Percentiles rank a stretch among this genome's conserved stretches.
phyloP scores from a whole-genome alignment of 805 yeast species.

The Naumovozyma dairenensis region DNA sequence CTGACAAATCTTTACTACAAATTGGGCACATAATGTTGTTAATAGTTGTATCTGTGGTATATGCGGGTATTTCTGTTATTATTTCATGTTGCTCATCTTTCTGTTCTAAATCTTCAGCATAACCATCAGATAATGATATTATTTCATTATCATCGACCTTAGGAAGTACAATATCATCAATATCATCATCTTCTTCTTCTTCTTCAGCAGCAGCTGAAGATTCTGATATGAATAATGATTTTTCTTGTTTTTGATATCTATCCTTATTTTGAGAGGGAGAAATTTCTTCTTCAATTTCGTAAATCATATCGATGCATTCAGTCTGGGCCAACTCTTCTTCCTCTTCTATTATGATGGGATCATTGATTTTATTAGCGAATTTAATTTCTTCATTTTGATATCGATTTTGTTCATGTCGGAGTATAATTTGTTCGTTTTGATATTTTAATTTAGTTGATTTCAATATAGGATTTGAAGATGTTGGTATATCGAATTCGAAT shows the following conservation, averaged over 20 bases:
- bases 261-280: no score
- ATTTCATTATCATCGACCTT: slow-evolving; percentile 1
- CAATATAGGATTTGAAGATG: slow-evolving; percentile 9
- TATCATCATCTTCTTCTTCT: not conserved
- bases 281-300: slow-evolving; percentile 1
- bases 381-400: slow-evolving; percentile 8
- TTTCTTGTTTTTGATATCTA: no score
- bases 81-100: slow-evolving; percentile 5
- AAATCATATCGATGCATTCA: not conserved
- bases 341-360: slow-evolving; percentile 6
- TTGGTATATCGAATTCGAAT: slow-evolving; percentile 21
- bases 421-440: no score
- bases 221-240: no score
- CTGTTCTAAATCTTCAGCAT: not conserved
- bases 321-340: slow-evolving; percentile 1
- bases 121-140: not conserved
- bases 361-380: slow-evolving; percentile 9
- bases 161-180: not conserved
- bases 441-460: no score
- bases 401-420: no score
- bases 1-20: slow-evolving; percentile 35
- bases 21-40: slow-evolving; percentile 40
- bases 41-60: not conserved
- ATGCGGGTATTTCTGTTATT: not conserved
- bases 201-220: not conserved